Conservation (phyloP, 768 basidiomycete genomes). For the Gloeophyllum trabeum region DNA sequence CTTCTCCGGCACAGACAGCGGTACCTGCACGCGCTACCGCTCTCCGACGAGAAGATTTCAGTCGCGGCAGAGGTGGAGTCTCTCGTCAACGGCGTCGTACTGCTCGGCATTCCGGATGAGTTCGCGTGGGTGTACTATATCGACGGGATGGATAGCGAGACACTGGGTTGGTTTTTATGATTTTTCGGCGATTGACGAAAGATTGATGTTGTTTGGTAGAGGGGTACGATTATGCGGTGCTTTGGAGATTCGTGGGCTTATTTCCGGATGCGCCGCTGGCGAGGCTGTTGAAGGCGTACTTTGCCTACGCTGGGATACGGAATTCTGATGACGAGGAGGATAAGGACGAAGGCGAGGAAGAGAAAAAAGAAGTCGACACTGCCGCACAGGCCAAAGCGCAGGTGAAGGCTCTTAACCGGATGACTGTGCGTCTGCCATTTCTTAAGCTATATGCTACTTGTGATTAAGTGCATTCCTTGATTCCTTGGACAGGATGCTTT, state of each 20-base stretch:
- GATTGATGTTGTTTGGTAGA: conserved; percentile 27
- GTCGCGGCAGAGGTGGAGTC: conserved; percentile 57
- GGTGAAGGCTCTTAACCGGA: conserved; percentile 36
- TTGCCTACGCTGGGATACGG: conserved; percentile 43
- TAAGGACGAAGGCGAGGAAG: conserved; percentile 24
- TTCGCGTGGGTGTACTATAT: conserved; percentile 73
- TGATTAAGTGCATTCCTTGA: too few species aligned
- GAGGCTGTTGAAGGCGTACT: conserved; percentile 53
- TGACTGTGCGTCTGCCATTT: conserved; percentile 30
- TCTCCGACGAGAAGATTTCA: conserved; percentile 27
- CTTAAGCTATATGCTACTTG: too few species aligned
- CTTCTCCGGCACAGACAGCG: conserved; percentile 54
- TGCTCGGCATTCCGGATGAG: conserved; percentile 69
- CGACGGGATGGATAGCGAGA: conserved; percentile 60
- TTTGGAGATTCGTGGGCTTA: conserved; percentile 50
- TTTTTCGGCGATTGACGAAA: conserved; percentile 4
- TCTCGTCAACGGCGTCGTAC: conserved; percentile 62
- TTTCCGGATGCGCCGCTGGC: conserved; percentile 55
- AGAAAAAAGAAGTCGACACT: conserved; percentile 26
- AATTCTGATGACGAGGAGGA: conserved; percentile 29
- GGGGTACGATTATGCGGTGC: conserved; percentile 42
- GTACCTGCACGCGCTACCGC: conserved; percentile 50
- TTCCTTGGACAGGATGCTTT: conserved; percentile 54
- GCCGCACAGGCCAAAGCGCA: conserved; percentile 7
- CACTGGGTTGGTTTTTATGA: conserved; percentile 38